A percentile compares a stretch with the other conserved stretches of the same genome.
Evolutionary conservation across 2,329 filamentous ascomycete species (phyloP).

Genomic region (Xylaria sp.): DNA sequence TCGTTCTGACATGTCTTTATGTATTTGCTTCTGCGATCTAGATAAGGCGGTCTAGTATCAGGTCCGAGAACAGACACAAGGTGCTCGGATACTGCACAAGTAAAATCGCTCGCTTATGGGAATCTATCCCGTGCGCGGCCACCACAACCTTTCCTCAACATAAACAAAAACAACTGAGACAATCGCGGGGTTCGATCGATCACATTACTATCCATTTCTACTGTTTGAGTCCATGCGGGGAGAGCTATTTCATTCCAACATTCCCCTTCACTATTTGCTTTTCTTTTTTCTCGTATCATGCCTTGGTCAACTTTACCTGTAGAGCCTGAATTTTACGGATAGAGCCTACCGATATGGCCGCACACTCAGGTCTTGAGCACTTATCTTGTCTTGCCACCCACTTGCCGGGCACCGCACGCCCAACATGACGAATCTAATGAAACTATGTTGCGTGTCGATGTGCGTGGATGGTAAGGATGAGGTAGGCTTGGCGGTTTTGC

Average conservation of each 20-base stretch:
- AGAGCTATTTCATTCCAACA: background rate
- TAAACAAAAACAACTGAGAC: conserved; percentile 3
- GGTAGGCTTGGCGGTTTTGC: conserved; percentile 6
- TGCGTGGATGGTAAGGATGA: conserved; percentile 3
- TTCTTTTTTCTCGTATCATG: conserved; percentile 19
- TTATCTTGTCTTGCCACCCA: conserved; percentile 3
- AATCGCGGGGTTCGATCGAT: background rate
- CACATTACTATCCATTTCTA: background rate
- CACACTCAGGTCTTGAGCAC: conserved; percentile 15
- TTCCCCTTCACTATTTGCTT: background rate
- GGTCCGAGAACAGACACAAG: conserved; percentile 5
- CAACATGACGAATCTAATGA: conserved; percentile 1
- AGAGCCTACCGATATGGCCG: conserved; percentile 6
- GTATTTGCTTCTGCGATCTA: conserved; percentile 29
- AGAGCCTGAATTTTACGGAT: background rate
- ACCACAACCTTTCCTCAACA: conserved; percentile 6
- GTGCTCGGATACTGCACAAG: background rate
- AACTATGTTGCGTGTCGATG: conserved; percentile 1
- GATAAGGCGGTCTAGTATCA: background rate
- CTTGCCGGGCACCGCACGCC: background rate
- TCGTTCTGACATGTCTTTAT: conserved; percentile 28
- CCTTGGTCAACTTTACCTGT: background rate
- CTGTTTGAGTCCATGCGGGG: background rate
- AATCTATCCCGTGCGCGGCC: background rate
- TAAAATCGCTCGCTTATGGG: background rate